Conservation (phyloP, 345 rosid species). For the Arabidopsis thaliana region TAIR10.1 NC_003070.9:21925001-21925500, state of each 20-base stretch:
- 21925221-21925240: slow-evolving; percentile 4
- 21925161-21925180: slow-evolving; percentile 64
- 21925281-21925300: background rate
- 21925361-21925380: slow-evolving; percentile 6
- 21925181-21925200: background rate
- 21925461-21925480: background rate
- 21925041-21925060: slow-evolving; percentile 77
- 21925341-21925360: background rate
- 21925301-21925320: slow-evolving; percentile 1
- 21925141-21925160: slow-evolving; percentile 68
- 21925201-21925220: slow-evolving; percentile 5
- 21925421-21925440: background rate
- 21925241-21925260: background rate
- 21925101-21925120: slow-evolving; percentile 65
- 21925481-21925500: background rate
- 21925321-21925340: background rate
- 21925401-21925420: slow-evolving; percentile 5
- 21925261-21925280: background rate
- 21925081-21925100: slow-evolving; percentile 76
- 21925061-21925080: slow-evolving; percentile 83
- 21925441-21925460: slow-evolving; percentile 6
- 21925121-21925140: slow-evolving; percentile 73
- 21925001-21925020: slow-evolving; percentile 76
- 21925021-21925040: slow-evolving; percentile 90
- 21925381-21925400: slow-evolving; percentile 3